Evolutionary conservation across 257 asterid species (phyloP).

Genomic region (Osmanthus fragrans): DNA sequence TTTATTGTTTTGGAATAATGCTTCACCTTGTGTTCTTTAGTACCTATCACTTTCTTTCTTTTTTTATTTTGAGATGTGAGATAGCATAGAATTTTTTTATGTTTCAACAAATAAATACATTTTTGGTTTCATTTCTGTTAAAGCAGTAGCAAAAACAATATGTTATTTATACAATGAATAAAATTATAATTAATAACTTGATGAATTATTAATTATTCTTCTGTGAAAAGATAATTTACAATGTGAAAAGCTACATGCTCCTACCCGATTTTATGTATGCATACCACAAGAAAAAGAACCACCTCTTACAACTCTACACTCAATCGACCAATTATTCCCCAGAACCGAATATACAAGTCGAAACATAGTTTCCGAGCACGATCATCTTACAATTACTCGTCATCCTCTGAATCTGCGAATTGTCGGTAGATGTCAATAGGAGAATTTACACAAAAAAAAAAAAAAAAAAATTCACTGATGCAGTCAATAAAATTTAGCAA

Average conservation of each 20-base stretch:
- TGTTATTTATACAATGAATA: too few species aligned
- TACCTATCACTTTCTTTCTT: too few species aligned
- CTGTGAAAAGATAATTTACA: background rate
- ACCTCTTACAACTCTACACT: background rate
- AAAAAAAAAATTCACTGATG: background rate
- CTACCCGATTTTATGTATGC: background rate
- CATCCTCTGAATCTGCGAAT: background rate
- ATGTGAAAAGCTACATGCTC: background rate
- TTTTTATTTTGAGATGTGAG: background rate
- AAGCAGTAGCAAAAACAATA: background rate
- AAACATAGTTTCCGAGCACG: background rate
- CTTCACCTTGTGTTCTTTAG: too few species aligned
- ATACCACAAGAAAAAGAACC: background rate
- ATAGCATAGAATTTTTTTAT: too few species aligned
- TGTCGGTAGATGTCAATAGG: background rate
- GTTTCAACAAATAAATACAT: too few species aligned
- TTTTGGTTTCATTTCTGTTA: background rate
- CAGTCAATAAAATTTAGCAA: background rate
- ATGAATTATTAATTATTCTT: too few species aligned
- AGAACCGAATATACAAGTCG: background rate
- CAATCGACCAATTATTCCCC: background rate
- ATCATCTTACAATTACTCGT: background rate
- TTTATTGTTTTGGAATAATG: background rate
- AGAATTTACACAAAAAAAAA: background rate
- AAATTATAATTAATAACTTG: too few species aligned